Evolutionary conservation across 2,329 filamentous ascomycete genomes (phyloP).

Genomic region (Botrytis galanthina): DNA sequence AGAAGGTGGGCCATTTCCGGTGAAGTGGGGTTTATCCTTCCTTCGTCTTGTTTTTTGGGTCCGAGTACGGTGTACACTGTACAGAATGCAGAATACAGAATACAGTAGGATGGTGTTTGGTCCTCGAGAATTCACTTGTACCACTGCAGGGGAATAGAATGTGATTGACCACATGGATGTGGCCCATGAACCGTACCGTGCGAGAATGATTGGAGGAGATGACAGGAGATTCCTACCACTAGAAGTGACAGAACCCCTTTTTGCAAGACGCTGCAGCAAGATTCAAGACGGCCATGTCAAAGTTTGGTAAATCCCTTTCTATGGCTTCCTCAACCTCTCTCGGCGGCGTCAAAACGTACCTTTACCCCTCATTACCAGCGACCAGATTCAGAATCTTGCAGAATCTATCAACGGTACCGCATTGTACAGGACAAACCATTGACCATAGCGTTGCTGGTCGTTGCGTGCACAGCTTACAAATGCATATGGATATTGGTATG

Average conservation of each 20-base stretch:
- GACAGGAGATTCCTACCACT: background rate
- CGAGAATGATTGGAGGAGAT: constrained; percentile 2
- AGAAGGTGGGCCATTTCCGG: background rate
- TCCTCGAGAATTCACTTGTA: background rate
- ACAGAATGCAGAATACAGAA: background rate
- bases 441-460: background rate
- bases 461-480: background rate
- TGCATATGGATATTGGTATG: background rate
- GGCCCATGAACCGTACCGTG: background rate
- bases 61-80: too few species aligned
- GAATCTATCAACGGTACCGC: background rate
- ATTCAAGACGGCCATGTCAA: background rate
- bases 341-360: background rate
- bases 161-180: background rate
- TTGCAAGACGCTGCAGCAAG: background rate
- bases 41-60: background rate
- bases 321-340: background rate
- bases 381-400: background rate
- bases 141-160: background rate
- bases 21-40: background rate
- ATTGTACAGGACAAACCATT: background rate
- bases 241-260: background rate
- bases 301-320: background rate
- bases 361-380: background rate
- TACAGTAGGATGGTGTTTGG: background rate